Conservation (phyloP, 2,329 filamentous ascomycete genomes). For the Aureobasidium sp. region DNA sequence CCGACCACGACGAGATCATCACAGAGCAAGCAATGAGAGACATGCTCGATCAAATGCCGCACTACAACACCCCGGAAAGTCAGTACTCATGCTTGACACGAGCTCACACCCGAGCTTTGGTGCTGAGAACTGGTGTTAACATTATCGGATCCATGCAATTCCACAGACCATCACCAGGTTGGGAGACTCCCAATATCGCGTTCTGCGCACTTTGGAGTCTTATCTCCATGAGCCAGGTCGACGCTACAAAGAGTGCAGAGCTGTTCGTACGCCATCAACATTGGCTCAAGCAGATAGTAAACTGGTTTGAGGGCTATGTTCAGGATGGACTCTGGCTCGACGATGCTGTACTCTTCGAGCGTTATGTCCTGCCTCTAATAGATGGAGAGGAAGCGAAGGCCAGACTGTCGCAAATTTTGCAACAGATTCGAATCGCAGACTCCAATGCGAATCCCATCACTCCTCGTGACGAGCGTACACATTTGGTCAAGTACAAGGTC, state of each 20-base stretch:
- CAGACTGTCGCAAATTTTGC: constrained; percentile 45
- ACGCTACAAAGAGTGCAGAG: constrained; percentile 14
- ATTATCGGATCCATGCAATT: constrained; percentile 59
- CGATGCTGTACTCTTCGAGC: constrained; percentile 63
- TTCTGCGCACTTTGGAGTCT: constrained; percentile 69
- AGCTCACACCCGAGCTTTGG: constrained; percentile 57
- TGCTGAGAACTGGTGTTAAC: constrained; percentile 70
- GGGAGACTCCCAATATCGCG: constrained; percentile 37
- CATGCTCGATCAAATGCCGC: constrained; percentile 50
- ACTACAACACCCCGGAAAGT: constrained; percentile 33
- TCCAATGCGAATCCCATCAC: constrained; percentile 41
- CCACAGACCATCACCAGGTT: constrained; percentile 1
- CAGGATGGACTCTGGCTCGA: constrained; percentile 45
- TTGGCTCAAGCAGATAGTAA: constrained; percentile 56
- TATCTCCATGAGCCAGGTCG: constrained; percentile 33
- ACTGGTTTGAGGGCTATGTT: constrained; percentile 51
- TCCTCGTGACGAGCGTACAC: background rate
- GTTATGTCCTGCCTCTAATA: constrained; percentile 58
- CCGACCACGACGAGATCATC: constrained; percentile 45
- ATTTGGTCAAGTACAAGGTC: constrained; percentile 55
- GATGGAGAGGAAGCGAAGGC: constrained; percentile 44
- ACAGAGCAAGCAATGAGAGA: constrained; percentile 17
- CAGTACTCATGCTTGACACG: constrained; percentile 49
- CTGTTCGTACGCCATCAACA: constrained; percentile 40
- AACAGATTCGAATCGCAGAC: constrained; percentile 49